Percentiles rank a stretch among this genome's conserved stretches.
Conservation (phyloP, 1,284 basidiomycete genomes). For the Ceratobasidium theobromae region DNA sequence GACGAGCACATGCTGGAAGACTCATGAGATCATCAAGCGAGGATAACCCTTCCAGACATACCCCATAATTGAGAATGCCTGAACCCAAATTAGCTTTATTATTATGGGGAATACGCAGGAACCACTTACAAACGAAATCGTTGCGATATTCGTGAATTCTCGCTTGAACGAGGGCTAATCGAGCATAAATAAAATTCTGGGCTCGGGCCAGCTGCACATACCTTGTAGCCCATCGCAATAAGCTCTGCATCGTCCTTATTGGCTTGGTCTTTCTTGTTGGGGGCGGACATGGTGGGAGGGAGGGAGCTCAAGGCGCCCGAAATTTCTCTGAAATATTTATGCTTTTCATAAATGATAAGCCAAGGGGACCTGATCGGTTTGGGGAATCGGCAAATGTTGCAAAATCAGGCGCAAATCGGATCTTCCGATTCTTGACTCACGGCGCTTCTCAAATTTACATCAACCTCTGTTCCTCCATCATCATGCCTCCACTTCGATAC, state of each 20-base stretch:
- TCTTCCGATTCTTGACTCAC: conserved; percentile 1
- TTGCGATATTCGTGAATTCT: conserved; percentile 79
- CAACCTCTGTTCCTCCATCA: conserved; percentile 10
- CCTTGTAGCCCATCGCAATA: conserved; percentile 63
- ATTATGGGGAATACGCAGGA: not conserved
- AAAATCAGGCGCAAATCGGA: not conserved
- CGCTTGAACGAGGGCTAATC: conserved; percentile 69
- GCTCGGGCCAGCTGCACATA: not conserved
- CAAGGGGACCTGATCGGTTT: not conserved
- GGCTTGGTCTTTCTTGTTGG: not conserved
- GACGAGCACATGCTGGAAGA: conserved; percentile 71
- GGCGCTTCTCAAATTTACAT: conserved; percentile 31
- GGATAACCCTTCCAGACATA: conserved; percentile 23
- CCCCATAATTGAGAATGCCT: conserved; percentile 73
- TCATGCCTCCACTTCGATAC: conserved; percentile 17
- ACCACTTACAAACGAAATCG: conserved; percentile 49
- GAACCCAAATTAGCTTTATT: not conserved
- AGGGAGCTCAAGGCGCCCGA: not conserved
- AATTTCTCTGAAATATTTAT: conserved; percentile 31
- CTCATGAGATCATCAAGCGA: not conserved
- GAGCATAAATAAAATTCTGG: not conserved
- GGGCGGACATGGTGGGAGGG: not conserved
- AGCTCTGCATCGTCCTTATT: conserved; percentile 65
- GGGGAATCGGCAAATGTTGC: conserved; percentile 17
- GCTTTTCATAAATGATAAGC: conserved; percentile 24